Evolutionary conservation across 202 grass and related monocot genomes (phyloP), one percentile per base, ranked within the genome.

Genomic region (Schoenoplectus tabernaemontani): DNA sequence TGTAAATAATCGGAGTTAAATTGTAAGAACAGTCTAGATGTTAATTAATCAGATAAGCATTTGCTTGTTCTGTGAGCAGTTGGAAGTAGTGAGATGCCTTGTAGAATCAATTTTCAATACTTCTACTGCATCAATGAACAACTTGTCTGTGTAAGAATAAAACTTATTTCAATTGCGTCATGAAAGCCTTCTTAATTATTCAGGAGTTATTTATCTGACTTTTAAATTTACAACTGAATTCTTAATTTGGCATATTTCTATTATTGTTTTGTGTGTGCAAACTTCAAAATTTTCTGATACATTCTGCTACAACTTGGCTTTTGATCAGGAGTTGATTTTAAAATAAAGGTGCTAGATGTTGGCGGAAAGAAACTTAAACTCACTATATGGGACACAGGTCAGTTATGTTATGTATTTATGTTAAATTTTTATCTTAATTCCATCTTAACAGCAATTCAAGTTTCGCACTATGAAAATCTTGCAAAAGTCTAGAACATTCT

Each of bases 321-420:
- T 64, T 86, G 77, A 15, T 36, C 69, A 97, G 96, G 96, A 46
- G 90, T 95, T 56, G 96, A 99, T 86, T 95, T 99, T 80, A 92
- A 99, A 86, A 99, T 95, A 65, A 99, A 96, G 78, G 83, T 85
- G 78, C 92, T 99, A 62, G 87, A 76, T 82, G 83, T 96, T 50
- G 83, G 81, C 72, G 92, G 84, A 12, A 95, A 93, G 86, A 99
- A 92, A 83, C 56, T 98, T 57, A 98, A 98, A 84, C 86, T 95
- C 5, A 98, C 96, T 84, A 98, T 98, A 84, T 99, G 96, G 96
- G 96, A 99, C 76, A 99, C 96, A 50, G 96, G 96, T 93, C 83
- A 84, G 78, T 56, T 67, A 22, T 76, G 8, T 37, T 42, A n/a
- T 17, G 22, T n/a, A n/a, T n/a, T n/a, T n/a, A n/a, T n/a, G n/a